Conservation (phyloP, 1,139 yeast species). For the Torulaspora globosa region DNA sequence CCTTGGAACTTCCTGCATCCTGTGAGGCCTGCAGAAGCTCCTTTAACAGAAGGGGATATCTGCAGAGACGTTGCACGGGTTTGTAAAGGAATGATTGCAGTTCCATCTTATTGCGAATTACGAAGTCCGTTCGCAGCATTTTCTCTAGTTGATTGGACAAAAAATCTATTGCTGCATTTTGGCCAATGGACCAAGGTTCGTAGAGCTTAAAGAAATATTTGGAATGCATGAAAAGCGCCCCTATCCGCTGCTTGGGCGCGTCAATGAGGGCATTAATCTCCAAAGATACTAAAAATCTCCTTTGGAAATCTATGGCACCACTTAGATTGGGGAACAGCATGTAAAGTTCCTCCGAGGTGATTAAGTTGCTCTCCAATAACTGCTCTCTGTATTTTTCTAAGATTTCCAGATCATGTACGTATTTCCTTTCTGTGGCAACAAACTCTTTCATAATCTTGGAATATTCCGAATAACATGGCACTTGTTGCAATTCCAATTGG, state of each 20-base stretch:
- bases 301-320: constrained; percentile 85
- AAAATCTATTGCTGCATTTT: constrained; percentile 78
- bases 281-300: constrained; percentile 79
- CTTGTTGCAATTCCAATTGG: constrained; percentile 16
- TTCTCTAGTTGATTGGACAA: constrained; percentile 49
- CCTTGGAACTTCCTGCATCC: constrained; percentile 57
- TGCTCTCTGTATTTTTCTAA: constrained; percentile 66
- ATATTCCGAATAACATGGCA: constrained; percentile 22
- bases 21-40: constrained; percentile 65
- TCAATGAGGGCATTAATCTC: constrained; percentile 84
- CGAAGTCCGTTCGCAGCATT: constrained; percentile 33
- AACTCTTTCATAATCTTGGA: constrained; percentile 75
- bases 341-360: constrained; percentile 77
- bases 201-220: constrained; percentile 82
- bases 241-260: constrained; percentile 74
- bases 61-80: constrained; percentile 92
- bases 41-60: constrained; percentile 78
- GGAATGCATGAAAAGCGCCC: constrained; percentile 79
- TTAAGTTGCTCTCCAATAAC: constrained; percentile 57
- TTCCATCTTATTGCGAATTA: constrained; percentile 84
- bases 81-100: constrained; percentile 83
- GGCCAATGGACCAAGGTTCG: constrained; percentile 87
- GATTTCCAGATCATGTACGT: constrained; percentile 82
- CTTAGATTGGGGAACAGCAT: constrained; percentile 80
- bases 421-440: constrained; percentile 85